Evolutionary conservation across 2,329 filamentous ascomycete species (phyloP).

Genomic region (Cladosporium oxysporum): DNA sequence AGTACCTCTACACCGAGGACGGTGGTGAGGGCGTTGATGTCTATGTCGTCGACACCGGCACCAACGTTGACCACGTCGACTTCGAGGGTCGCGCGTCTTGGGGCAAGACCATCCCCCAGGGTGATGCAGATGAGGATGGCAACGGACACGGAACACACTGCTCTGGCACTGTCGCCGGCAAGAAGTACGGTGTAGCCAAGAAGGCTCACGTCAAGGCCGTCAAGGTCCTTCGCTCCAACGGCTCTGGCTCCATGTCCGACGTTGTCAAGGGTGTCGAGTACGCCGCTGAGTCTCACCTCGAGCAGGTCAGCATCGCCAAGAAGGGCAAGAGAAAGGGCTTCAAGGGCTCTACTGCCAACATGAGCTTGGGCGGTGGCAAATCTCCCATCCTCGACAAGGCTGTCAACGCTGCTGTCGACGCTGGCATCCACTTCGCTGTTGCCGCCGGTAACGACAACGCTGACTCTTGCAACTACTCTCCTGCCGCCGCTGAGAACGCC

Average conservation of each 20-base stretch:
- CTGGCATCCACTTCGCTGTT: constrained; percentile 95
- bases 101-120: constrained; percentile 91
- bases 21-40: constrained; percentile 97
- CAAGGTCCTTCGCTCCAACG: constrained; percentile 97
- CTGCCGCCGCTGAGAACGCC: constrained; percentile 85
- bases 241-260: constrained; percentile 97
- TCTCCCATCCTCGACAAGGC: constrained; percentile 86
- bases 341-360: constrained; percentile 99
- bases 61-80: constrained; percentile 90
- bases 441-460: constrained; percentile 98
- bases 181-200: constrained; percentile 99
- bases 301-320: constrained; percentile 78
- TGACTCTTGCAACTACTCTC: constrained; percentile 99
- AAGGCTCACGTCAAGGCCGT: constrained; percentile 96
- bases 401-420: constrained; percentile 89
- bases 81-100: constrained; percentile 94
- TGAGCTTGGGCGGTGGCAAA: constrained; percentile 98
- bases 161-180: constrained; percentile 95
- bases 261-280: constrained; percentile 98
- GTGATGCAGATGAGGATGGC: constrained; percentile 86
- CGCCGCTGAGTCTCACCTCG: constrained; percentile 76
- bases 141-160: constrained; percentile 99
- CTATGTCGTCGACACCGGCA: constrained; percentile 98
- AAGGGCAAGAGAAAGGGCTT: constrained; percentile 88
- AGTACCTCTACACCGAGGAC: constrained; percentile 88